Evolutionary conservation across 2,329 filamentous ascomycete genomes (phyloP).

Genomic region (Penicillium sp.): DNA sequence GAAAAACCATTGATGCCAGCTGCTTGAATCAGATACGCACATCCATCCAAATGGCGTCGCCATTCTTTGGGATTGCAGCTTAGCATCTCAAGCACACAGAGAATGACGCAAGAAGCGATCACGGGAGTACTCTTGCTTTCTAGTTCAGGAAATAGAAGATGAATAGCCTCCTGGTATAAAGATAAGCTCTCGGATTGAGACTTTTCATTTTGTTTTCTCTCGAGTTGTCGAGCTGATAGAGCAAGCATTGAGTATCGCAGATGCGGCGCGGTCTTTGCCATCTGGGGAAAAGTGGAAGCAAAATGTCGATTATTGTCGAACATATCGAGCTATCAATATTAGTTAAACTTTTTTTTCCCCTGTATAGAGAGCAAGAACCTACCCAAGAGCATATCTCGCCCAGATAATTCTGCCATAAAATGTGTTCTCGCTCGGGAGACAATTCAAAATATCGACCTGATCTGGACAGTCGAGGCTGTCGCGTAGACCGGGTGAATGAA

Average conservation of each 20-base stretch:
- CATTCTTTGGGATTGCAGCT: constrained; percentile 54
- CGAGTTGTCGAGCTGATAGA: constrained; percentile 57
- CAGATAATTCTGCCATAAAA: constrained; percentile 38
- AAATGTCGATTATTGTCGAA: constrained; percentile 57
- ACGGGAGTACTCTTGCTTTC: constrained; percentile 53
- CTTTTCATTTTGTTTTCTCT: constrained; percentile 48
- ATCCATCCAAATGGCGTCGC: constrained; percentile 58
- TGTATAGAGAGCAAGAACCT: neutral
- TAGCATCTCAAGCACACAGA: constrained; percentile 60
- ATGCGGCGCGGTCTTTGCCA: constrained; percentile 51
- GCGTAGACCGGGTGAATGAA: constrained; percentile 4
- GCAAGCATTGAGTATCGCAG: constrained; percentile 57
- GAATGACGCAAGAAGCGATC: constrained; percentile 57
- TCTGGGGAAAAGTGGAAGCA: constrained; percentile 52
- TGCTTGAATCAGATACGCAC: constrained; percentile 55
- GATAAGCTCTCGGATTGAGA: constrained; percentile 51
- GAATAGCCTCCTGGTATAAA: constrained; percentile 58
- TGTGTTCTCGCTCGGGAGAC: constrained; percentile 34
- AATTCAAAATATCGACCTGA: constrained; percentile 29
- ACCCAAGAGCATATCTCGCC: constrained; percentile 38
- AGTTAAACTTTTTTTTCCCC: neutral
- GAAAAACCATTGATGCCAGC: constrained; percentile 57
- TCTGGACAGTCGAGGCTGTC: constrained; percentile 16
- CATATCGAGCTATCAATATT: constrained; percentile 51
- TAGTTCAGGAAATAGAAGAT: constrained; percentile 53